Base-by-base conservation (phyloP, 495 filamentous ascomycete genomes). In the Gamarada debralockiae region DNA sequence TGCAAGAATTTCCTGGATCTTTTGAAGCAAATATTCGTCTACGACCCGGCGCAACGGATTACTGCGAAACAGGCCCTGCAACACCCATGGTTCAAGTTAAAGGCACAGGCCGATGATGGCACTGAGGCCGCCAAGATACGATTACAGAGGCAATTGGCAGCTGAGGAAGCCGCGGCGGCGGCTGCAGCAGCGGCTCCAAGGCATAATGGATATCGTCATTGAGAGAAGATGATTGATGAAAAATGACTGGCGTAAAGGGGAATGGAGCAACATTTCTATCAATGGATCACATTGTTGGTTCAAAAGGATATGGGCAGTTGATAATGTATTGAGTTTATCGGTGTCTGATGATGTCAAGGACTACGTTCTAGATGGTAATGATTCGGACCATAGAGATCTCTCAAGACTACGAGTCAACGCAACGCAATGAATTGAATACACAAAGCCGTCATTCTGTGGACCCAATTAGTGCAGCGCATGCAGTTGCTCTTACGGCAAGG, bases 31-130 rank as follows among this genome's bases (percentile, higher is more conserved):
- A 98, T 98, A 55, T 98, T 98, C 62, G 85, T 96, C 24, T 98
- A 98, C 67, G 92, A 98, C 57, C 92, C 95, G 2, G 84, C 83
- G 41, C 79, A 86, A 51, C 83, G 93, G 24, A 95, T 98, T 61
- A 95, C 89, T 3, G 93, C 93, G 49, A 90, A 95, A 59, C 73
- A 95, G 62, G 93, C 93, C 7, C 72, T 98, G 39, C 82, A 92
- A 54, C 93, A 98, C 63, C 82, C 86, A 0, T 98, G 93, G 93
- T 98, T 98, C 72, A 85, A 84, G 58, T 92, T 97, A 67, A 74
- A 75, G 6, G 73, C 86, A 2, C 69, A 79, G 12, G 79, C 86
- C 18, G 93, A 98, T 63, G 93, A 98, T 65, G 93, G 93, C 31
- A 97, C 92, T 18, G 95, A 97, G 71, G 93, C 93, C 33, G 77